Conservation (phyloP, 2,329 filamentous ascomycete species). For the Coniochaeta hoffmannii region DNA sequence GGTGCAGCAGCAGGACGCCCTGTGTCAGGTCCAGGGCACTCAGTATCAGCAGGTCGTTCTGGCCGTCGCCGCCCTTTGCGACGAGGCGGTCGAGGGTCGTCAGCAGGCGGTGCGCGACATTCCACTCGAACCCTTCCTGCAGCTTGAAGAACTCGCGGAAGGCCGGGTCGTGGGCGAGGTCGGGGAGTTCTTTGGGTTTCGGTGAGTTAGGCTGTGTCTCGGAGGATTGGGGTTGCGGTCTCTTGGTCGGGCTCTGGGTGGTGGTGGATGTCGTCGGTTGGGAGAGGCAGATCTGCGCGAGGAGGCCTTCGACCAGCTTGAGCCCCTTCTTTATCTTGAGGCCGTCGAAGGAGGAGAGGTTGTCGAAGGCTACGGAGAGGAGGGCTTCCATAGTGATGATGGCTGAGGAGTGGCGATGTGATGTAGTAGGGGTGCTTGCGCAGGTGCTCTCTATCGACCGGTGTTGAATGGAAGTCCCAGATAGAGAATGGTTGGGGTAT, state of each 20-base stretch:
- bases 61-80: conserved; percentile 72
- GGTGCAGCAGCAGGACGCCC: conserved; percentile 80
- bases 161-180: conserved; percentile 73
- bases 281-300: conserved; percentile 89
- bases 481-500: not conserved
- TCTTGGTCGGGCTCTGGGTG: conserved; percentile 6
- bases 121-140: conserved; percentile 97
- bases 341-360: conserved; percentile 86
- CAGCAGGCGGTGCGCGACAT: conserved; percentile 81
- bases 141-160: conserved; percentile 95
- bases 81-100: conserved; percentile 80
- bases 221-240: not conserved
- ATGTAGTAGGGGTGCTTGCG: not conserved
- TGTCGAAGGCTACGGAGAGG: conserved; percentile 89
- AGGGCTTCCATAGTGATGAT: conserved; percentile 70
- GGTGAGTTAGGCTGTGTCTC: conserved; percentile 18
- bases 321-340: conserved; percentile 88
- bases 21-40: conserved; percentile 84
- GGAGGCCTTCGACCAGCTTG: conserved; percentile 85
- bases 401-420: not conserved
- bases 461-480: not conserved
- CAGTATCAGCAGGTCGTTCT: conserved; percentile 83
- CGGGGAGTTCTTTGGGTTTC: conserved; percentile 54
- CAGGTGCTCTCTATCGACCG: not conserved
- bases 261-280: conserved; percentile 20